These are phyloP conservation scores for Phlebiopsis gigantea DNA, from an alignment of 768 basidiomycete genomes.

Conservation along the genomic window DNA sequence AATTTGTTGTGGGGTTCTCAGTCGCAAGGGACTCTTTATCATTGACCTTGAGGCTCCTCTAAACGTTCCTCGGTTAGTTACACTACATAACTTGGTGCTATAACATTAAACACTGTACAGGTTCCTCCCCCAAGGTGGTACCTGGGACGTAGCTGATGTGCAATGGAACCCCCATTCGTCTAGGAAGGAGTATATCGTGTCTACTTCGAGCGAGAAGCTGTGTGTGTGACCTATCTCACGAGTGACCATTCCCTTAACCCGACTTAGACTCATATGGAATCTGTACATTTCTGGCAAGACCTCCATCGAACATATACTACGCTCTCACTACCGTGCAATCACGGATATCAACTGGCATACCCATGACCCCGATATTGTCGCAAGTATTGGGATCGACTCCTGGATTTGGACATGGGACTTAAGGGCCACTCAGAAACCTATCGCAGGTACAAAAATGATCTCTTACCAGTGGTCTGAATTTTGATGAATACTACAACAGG, in stretches of 20 bases:
- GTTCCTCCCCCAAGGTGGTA: slow-evolving; percentile 93
- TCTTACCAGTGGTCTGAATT: background rate
- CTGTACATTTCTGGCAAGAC: slow-evolving; percentile 67
- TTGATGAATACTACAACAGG: too few species aligned
- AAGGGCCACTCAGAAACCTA: slow-evolving; percentile 47
- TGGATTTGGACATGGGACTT: slow-evolving; percentile 97
- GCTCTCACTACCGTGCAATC: slow-evolving; percentile 90
- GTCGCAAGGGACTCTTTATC: slow-evolving; percentile 88
- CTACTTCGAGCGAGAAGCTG: slow-evolving; percentile 87
- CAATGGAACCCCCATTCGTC: slow-evolving; percentile 87
- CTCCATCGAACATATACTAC: slow-evolving; percentile 79
- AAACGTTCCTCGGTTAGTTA: slow-evolving; percentile 61
- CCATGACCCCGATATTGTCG: slow-evolving; percentile 75
- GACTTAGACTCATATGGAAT: slow-evolving; percentile 82
- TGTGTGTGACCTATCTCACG: slow-evolving; percentile 29
- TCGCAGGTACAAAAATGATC: slow-evolving; percentile 41
- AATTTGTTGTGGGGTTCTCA: slow-evolving; percentile 20
- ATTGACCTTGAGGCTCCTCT: slow-evolving; percentile 88
- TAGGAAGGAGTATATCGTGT: slow-evolving; percentile 76
- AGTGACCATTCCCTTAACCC: background rate
- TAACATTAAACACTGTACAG: slow-evolving; percentile 3
- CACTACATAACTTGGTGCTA: background rate
- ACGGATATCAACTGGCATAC: slow-evolving; percentile 99
- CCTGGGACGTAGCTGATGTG: slow-evolving; percentile 92
- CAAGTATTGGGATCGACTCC: slow-evolving; percentile 89